phyloP scores from a whole-genome alignment of 2,329 filamentous ascomycete genomes.

The Fusarium sarcochroum region DNA sequence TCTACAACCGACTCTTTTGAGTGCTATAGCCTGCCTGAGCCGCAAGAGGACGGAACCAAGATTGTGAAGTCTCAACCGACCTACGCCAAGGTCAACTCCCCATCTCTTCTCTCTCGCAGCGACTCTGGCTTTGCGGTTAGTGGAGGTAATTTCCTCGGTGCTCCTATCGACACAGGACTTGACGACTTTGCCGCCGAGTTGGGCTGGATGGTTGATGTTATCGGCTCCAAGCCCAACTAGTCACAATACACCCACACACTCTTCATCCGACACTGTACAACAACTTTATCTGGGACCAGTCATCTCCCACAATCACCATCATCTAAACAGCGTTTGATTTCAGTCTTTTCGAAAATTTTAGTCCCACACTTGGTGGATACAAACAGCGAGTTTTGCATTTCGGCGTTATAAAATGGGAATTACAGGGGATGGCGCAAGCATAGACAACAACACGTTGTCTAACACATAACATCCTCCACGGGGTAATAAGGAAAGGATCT shows the following conservation, averaged over 20 bases:
- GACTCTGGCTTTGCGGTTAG: conserved; percentile 39
- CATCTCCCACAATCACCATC: conserved; percentile 16
- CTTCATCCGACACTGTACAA: conserved; percentile 28
- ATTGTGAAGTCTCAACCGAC: conserved; percentile 32
- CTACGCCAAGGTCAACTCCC: conserved; percentile 44
- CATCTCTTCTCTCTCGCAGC: conserved; percentile 45
- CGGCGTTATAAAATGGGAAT: conserved; percentile 38
- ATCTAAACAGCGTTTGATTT: conserved; percentile 43
- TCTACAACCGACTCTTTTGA: conserved; percentile 45
- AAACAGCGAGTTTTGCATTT: conserved; percentile 34
- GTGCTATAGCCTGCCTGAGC: conserved; percentile 64
- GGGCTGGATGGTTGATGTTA: conserved; percentile 66
- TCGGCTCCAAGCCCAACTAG: conserved; percentile 54
- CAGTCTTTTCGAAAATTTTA: conserved; percentile 1
- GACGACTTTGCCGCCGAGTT: conserved; percentile 63
- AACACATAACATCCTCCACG: conserved; percentile 23
- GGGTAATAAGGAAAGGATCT: conserved; percentile 28
- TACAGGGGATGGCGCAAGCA: conserved; percentile 29
- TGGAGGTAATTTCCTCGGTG: conserved; percentile 50
- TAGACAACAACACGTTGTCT: conserved; percentile 9
- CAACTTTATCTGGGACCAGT: conserved; percentile 5
- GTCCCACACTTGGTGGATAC: conserved; percentile 19
- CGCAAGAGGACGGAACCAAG: conserved; percentile 43
- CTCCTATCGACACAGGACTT: conserved; percentile 55
- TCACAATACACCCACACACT: neutral